Conservation (phyloP, 768 basidiomycete genomes). For the Crepidotus variabilis region DNA sequence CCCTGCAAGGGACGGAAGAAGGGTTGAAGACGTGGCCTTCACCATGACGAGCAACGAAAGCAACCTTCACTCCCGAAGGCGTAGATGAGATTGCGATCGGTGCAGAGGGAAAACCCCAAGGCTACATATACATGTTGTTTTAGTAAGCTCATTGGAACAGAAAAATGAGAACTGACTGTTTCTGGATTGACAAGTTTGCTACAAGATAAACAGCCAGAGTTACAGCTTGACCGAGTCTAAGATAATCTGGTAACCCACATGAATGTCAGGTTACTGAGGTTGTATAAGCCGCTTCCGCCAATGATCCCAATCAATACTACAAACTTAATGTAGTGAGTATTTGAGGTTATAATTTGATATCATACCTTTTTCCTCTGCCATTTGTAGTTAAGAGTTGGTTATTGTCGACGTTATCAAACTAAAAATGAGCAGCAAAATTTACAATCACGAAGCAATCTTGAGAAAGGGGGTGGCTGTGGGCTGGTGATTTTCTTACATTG, state of each 20-base stretch:
- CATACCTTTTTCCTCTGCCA: constrained; percentile 18
- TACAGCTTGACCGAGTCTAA: neutral
- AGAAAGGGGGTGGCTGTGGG: too few relatives aligned
- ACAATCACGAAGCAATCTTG: too few relatives aligned
- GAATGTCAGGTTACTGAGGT: constrained; percentile 85
- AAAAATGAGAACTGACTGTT: constrained; percentile 50
- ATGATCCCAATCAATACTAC: constrained; percentile 85
- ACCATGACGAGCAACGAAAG: constrained; percentile 93
- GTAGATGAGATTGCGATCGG: constrained; percentile 91
- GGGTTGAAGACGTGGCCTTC: constrained; percentile 75
- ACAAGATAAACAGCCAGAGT: neutral
- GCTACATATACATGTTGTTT: constrained; percentile 40
- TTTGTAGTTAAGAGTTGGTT: neutral
- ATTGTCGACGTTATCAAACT: too few relatives aligned
- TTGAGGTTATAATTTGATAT: neutral
- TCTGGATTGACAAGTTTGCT: constrained; percentile 77
- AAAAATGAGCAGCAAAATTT: too few relatives aligned
- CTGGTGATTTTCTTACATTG: too few relatives aligned
- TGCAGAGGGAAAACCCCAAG: constrained; percentile 90
- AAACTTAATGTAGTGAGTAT: neutral
- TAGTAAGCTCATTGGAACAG: neutral
- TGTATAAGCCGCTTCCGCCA: constrained; percentile 90
- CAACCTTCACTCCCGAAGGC: constrained; percentile 74
- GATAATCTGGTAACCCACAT: constrained; percentile 50
- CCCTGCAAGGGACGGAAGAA: constrained; percentile 76